Evolutionary conservation across 176 grass and related monocot genomes (phyloP).

Genomic region (Echinochloa phyllopogon): DNA sequence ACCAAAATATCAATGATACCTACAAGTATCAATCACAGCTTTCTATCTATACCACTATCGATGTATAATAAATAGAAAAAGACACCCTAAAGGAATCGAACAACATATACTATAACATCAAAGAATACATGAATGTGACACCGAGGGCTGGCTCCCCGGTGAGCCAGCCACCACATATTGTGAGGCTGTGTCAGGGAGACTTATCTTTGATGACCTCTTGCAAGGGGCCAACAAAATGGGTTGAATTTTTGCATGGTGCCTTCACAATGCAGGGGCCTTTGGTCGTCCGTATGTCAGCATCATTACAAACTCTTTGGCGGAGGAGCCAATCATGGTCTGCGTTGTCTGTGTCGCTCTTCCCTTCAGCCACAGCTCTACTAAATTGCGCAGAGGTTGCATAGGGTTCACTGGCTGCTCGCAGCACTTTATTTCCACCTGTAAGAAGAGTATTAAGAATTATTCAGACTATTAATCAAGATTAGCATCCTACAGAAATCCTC

Average conservation of each 20-base stretch:
- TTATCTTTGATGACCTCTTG: constrained; percentile 31
- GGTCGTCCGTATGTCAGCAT: constrained; percentile 67
- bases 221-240: constrained; percentile 26
- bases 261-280: constrained; percentile 43
- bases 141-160: constrained; percentile 41
- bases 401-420: constrained; percentile 62
- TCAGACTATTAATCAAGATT: neutral
- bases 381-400: constrained; percentile 54
- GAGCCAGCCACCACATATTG: constrained; percentile 44
- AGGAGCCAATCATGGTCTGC: constrained; percentile 56
- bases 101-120: constrained; percentile 39
- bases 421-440: constrained; percentile 85
- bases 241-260: constrained; percentile 16
- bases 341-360: constrained; percentile 45
- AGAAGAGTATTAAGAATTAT: constrained; percentile 25
- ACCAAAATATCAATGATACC: constrained; percentile 52
- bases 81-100: constrained; percentile 47
- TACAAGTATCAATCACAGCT: constrained; percentile 46
- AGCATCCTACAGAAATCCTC: neutral
- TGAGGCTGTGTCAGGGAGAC: constrained; percentile 28
- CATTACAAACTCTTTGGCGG: constrained; percentile 71
- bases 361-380: constrained; percentile 69
- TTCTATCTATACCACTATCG: constrained; percentile 40
- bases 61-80: constrained; percentile 51
- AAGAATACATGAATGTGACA: constrained; percentile 56